These are phyloP conservation scores for Debaryomycetaceae sp. DNA, from an alignment of 1,139 yeast species.

Conservation along the genomic window DNA sequence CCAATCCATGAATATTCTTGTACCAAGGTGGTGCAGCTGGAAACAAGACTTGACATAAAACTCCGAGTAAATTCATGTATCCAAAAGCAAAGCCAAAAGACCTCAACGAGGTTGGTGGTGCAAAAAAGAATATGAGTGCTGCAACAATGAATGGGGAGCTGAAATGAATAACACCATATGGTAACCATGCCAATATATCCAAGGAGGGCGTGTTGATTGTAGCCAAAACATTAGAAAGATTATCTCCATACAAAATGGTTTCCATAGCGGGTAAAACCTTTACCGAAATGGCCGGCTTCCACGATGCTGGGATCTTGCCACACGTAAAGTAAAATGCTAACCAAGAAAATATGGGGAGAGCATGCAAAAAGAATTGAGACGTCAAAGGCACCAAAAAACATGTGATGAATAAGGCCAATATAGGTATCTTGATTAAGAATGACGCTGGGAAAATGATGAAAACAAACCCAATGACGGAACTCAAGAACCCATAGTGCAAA, in stretches of 20 bases:
- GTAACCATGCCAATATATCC: slow-evolving; percentile 92
- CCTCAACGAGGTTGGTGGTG: slow-evolving; percentile 86
- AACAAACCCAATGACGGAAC: slow-evolving; percentile 49
- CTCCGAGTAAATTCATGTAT: slow-evolving; percentile 91
- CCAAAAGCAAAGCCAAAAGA: slow-evolving; percentile 95
- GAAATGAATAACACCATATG: slow-evolving; percentile 90
- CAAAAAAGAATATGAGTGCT: slow-evolving; percentile 73
- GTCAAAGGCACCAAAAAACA: slow-evolving; percentile 68
- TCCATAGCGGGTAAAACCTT: slow-evolving; percentile 92
- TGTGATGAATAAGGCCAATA: slow-evolving; percentile 32
- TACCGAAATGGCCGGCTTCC: slow-evolving; percentile 89
- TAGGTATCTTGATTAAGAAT: slow-evolving; percentile 41
- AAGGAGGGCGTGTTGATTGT: slow-evolving; percentile 62
- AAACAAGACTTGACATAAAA: slow-evolving; percentile 69
- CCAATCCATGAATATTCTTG: slow-evolving; percentile 76
- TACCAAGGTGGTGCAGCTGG: slow-evolving; percentile 99
- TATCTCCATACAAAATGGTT: slow-evolving; percentile 91
- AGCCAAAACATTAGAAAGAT: slow-evolving; percentile 82
- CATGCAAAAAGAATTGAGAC: slow-evolving; percentile 81
- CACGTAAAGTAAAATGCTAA: slow-evolving; percentile 78
- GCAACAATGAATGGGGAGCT: slow-evolving; percentile 89
- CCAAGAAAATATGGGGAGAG: slow-evolving; percentile 88
- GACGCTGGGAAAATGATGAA: slow-evolving; percentile 52
- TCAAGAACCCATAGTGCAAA: slow-evolving; percentile 50
- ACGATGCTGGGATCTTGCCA: slow-evolving; percentile 67